Evolutionary conservation across 78 protist species (phyloP), one percentile per base, ranked within the genome.

Genomic region (Dictyostelium firmibasis): DNA sequence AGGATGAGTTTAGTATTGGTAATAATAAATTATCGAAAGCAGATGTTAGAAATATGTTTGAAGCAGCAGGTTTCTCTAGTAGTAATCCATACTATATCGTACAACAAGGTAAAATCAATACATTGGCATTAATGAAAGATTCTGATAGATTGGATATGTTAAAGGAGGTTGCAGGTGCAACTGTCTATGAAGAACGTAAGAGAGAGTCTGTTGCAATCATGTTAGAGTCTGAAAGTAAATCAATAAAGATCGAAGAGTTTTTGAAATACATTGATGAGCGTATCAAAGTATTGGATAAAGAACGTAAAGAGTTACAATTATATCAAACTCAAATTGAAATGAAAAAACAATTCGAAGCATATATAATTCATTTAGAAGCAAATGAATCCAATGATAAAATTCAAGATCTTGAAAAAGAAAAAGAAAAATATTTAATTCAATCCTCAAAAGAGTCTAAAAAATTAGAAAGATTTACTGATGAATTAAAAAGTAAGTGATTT

Each of bases 81-180:
- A 79, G 98, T 25, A 99, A 99, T 82, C 99, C 99, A 35, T 99
- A 99, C 92, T 99, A 97, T 97, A 99, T 99, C 35, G 99, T 99
- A 8, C 99, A 97, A 91, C 99, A 99, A 95, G 99, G 99, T 18
- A 97, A 98, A 91, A 98, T 99, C 79, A 64, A 35, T n/a, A 43
- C 84, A 8, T 88, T 98, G 31, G 93, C 99, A 38, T 13, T 41
- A 74, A 98, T 98, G 98, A 91, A 88, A 38, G 99, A 98, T 69
- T 23, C 47, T 0, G 98, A 96, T 31, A 95, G 99, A 23, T 96
- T 99, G 18, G 97, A 96, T 29, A 84, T 99, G 41, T 91, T 99
- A 31, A 98, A 98, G 94, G 99, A 99, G 78, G 97, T 99, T 0
- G 99, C 99, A 0, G 99, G 99, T 29, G 98, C 99, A 9, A 84